These are phyloP conservation scores for Pleurozium schreberi DNA, from an alignment of 225 moss, liverwort and hornwort genomes.

Conservation along the genomic window DNA sequence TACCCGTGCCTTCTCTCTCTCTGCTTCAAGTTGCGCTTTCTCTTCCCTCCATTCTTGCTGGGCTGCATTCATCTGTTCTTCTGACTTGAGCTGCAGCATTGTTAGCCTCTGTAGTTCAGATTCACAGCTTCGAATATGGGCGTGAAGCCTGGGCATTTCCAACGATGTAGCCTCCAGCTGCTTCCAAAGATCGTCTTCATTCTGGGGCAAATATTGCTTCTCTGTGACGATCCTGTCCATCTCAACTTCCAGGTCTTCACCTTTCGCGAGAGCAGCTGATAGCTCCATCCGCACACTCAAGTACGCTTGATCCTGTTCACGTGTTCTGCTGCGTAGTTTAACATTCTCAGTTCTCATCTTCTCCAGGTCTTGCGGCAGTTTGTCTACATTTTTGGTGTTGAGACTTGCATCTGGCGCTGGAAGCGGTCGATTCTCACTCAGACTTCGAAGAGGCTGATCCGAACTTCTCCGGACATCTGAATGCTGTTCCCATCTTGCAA, in stretches of 20 bases:
- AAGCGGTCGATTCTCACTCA: conserved; percentile 24
- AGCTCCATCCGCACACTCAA: conserved; percentile 57
- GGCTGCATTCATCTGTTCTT: conserved; percentile 37
- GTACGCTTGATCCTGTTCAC: conserved; percentile 32
- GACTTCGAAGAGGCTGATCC: conserved; percentile 20
- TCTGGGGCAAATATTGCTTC: background rate
- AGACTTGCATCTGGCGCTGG: background rate
- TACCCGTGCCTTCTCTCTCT: conserved; percentile 48
- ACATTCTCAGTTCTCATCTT: conserved; percentile 21
- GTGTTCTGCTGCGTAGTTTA: conserved; percentile 21
- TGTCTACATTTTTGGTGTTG: conserved; percentile 14
- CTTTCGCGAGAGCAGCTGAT: conserved; percentile 29
- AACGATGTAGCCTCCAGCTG: conserved; percentile 6
- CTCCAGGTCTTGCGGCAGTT: conserved; percentile 36
- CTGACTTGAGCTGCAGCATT: conserved; percentile 33
- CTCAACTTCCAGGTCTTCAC: conserved; percentile 18
- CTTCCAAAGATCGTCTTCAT: background rate
- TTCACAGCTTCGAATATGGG: conserved; percentile 37
- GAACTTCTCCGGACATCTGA: conserved; percentile 13
- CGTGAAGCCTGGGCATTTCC: conserved; percentile 10
- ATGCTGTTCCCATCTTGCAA: conserved; percentile 20
- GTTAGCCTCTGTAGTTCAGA: conserved; percentile 48
- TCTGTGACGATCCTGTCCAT: conserved; percentile 8
- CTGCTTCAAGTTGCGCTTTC: conserved; percentile 46
- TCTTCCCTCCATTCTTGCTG: conserved; percentile 61